phyloP scores from a whole-genome alignment of 371 early-diverging fungal genomes.

The Mucor plumbeus region DNA sequence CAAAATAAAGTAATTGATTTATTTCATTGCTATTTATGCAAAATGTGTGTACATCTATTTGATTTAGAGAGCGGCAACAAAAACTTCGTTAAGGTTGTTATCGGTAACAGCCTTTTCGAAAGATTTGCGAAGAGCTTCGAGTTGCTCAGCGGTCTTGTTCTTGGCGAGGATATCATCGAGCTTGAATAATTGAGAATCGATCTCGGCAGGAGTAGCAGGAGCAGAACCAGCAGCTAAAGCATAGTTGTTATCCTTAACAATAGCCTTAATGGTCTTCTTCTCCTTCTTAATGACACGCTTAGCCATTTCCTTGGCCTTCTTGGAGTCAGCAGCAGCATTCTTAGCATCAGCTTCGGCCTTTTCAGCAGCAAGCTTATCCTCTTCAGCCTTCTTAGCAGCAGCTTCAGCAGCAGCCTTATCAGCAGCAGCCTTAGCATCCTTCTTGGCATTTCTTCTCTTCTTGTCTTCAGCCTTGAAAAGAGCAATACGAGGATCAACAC shows the following conservation, averaged over 20 bases:
- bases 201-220: slow-evolving; percentile 59
- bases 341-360: slow-evolving; percentile 73
- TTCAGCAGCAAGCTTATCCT: slow-evolving; percentile 51
- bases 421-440: slow-evolving; percentile 83
- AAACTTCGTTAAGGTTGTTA: slow-evolving; percentile 60
- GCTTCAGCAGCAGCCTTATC: slow-evolving; percentile 74
- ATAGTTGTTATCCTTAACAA: slow-evolving; percentile 83
- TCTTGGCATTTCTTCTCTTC: slow-evolving; percentile 87
- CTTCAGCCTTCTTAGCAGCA: slow-evolving; percentile 58
- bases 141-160: slow-evolving; percentile 63
- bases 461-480: slow-evolving; percentile 91
- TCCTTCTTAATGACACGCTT: slow-evolving; percentile 91
- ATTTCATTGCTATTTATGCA: slow-evolving; percentile 4
- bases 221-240: slow-evolving; percentile 64
- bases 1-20: neutral
- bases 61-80: slow-evolving; percentile 46
- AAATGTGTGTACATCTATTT: neutral
- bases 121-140: slow-evolving; percentile 59
- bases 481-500: slow-evolving; percentile 90
- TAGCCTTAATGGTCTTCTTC: slow-evolving; percentile 87
- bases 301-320: slow-evolving; percentile 73
- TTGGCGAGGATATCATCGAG: slow-evolving; percentile 76
- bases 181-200: slow-evolving; percentile 67
- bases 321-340: slow-evolving; percentile 62
- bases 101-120: slow-evolving; percentile 63